These are phyloP conservation scores for Ichthyophthirius multifiliis DNA, from an alignment of 169 alveolate species.

Conservation along the genomic window DNA sequence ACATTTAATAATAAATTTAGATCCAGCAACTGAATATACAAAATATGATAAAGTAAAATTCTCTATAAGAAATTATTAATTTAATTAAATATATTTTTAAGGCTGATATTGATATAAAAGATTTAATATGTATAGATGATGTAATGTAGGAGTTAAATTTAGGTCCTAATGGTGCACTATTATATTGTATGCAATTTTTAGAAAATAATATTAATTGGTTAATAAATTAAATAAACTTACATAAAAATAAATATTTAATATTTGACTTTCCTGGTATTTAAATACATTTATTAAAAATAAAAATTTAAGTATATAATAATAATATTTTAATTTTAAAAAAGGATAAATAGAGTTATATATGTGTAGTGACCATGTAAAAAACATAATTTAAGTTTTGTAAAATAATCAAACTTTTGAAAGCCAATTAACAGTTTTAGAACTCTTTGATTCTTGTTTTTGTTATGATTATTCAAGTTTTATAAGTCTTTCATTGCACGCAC, in stretches of 20 bases:
- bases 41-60: constrained; percentile 34
- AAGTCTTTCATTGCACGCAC: constrained; percentile 54
- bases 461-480: constrained; percentile 70
- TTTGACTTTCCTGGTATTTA: constrained; percentile 69
- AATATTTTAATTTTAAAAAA: background rate
- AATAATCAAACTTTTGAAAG: constrained; percentile 35
- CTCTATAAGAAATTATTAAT: background rate
- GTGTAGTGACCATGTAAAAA: constrained; percentile 60
- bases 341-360: constrained; percentile 79
- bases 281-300: no score
- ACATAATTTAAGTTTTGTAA: constrained; percentile 34
- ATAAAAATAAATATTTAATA: constrained; percentile 50
- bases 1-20: constrained; percentile 45
- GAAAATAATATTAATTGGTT: constrained; percentile 67
- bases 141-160: constrained; percentile 65
- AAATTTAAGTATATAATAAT: background rate
- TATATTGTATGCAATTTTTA: constrained; percentile 73
- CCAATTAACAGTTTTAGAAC: constrained; percentile 43
- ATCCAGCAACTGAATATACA: constrained; percentile 59
- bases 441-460: constrained; percentile 65
- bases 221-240: constrained; percentile 43
- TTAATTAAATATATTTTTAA: background rate
- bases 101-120: constrained; percentile 63
- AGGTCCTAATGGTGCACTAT: constrained; percentile 81
- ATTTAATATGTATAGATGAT: constrained; percentile 63